phyloP scores from a whole-genome alignment of 2,329 filamentous ascomycete species.

The Helminthosporium solani region DNA sequence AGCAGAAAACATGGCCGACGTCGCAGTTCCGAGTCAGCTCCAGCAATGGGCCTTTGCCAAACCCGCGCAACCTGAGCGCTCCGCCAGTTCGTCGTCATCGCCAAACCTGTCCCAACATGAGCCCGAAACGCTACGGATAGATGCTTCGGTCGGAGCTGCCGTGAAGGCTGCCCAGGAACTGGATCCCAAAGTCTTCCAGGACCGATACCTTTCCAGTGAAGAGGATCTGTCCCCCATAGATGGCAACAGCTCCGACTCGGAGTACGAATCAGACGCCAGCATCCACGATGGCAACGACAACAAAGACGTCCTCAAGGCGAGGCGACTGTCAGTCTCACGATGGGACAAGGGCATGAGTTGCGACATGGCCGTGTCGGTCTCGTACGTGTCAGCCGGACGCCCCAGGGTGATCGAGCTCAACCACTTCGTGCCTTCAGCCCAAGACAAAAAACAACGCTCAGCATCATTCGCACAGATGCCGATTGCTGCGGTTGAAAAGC shows the following conservation, averaged over 20 bases:
- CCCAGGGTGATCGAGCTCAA: conserved; percentile 41
- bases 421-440: conserved; percentile 17
- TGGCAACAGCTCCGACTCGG: conserved; percentile 27
- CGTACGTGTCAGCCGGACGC: conserved; percentile 40
- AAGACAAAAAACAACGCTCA: conserved; percentile 27
- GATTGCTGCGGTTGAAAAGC: conserved; percentile 28
- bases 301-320: conserved; percentile 27
- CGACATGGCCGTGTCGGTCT: conserved; percentile 41
- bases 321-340: conserved; percentile 35
- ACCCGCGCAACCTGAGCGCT: conserved; percentile 27
- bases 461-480: conserved; percentile 38
- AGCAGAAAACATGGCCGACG: conserved; percentile 31
- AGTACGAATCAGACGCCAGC: conserved; percentile 33
- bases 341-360: conserved; percentile 38
- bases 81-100: conserved; percentile 37
- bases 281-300: conserved; percentile 29
- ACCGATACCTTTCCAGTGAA: conserved; percentile 43
- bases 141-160: conserved; percentile 23
- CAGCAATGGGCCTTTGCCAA: conserved; percentile 43
- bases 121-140: conserved; percentile 36
- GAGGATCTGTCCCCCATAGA: conserved; percentile 42
- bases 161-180: conserved; percentile 17
- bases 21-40: conserved; percentile 35
- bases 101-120: conserved; percentile 39
- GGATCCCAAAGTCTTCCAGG: conserved; percentile 32